A percentile compares a stretch with the other conserved stretches of the same genome.
Conservation (phyloP, 306 rosid species). For the Corylus avellana region DNA sequence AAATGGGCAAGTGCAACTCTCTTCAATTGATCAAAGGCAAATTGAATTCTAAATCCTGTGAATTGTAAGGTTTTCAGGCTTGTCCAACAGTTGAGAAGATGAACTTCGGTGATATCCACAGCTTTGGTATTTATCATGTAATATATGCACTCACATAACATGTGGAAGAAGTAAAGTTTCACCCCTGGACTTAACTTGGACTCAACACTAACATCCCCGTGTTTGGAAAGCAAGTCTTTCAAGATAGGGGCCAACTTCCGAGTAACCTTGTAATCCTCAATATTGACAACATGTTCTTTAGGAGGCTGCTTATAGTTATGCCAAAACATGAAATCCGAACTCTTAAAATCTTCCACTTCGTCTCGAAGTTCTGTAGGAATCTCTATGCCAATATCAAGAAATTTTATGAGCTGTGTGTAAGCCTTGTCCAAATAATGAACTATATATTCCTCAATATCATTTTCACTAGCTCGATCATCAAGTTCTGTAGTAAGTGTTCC, state of each 20-base stretch:
- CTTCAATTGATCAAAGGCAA: too few relatives aligned
- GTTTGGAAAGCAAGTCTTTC: not conserved
- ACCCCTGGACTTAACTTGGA: not conserved
- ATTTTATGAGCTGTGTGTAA: not conserved
- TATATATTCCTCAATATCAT: too few relatives aligned
- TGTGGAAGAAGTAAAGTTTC: not conserved
- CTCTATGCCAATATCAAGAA: not conserved
- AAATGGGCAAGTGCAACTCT: too few relatives aligned
- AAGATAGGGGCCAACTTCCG: not conserved
- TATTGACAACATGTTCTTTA: not conserved
- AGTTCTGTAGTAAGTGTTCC: too few relatives aligned
- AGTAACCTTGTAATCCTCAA: not conserved
- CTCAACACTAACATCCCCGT: not conserved
- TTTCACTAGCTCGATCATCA: too few relatives aligned
- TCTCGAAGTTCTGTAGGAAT: not conserved
- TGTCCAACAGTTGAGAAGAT: not conserved
- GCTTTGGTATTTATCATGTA: not conserved
- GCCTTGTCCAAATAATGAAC: too few relatives aligned
- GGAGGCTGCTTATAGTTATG: not conserved
- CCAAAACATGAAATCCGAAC: too few relatives aligned
- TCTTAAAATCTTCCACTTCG: too few relatives aligned
- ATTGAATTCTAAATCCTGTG: too few relatives aligned
- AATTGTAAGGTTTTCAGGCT: not conserved
- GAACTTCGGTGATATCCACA: not conserved
- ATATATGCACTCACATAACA: not conserved